A percentile compares a stretch with the other conserved stretches of the same genome.
phyloP scores from a whole-genome alignment of 1,139 yeast species.

The Magnusiomyces suaveolens region DNA sequence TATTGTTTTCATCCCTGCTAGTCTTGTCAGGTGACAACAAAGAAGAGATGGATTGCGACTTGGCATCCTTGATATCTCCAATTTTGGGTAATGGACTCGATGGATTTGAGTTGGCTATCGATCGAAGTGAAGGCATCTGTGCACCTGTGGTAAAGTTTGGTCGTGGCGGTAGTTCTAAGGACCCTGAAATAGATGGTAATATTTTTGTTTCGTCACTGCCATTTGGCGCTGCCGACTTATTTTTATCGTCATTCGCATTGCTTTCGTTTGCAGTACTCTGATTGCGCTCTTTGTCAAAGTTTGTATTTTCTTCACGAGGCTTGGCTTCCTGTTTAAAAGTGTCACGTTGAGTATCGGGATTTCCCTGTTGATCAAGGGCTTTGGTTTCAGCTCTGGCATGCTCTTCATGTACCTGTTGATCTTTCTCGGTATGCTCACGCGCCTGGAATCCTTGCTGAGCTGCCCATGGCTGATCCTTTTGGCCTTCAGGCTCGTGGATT shows the following conservation, averaged over 20 bases:
- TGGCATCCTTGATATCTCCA: not conserved
- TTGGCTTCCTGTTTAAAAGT: not conserved
- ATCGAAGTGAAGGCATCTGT: not conserved
- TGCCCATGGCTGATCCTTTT: not conserved
- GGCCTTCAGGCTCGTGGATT: not conserved
- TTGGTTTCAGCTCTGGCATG: not conserved
- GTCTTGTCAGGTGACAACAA: not conserved
- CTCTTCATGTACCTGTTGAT: constrained; percentile 3
- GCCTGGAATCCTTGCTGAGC: not conserved
- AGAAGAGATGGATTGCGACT: not conserved
- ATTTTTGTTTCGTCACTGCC: not conserved
- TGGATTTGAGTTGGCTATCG: not conserved
- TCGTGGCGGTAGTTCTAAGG: constrained; percentile 2
- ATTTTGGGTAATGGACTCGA: not conserved
- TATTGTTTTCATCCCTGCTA: not conserved
- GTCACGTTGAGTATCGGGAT: not conserved
- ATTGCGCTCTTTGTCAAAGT: too few species aligned
- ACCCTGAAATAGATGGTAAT: not conserved
- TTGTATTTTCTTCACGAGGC: not conserved
- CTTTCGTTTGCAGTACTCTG: too few species aligned
- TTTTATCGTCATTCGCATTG: too few species aligned
- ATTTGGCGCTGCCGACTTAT: not conserved
- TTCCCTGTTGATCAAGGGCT: not conserved
- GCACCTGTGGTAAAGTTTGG: not conserved
- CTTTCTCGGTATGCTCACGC: constrained; percentile 1